Evolutionary conservation across 129 eudicot genomes (phyloP).

Genomic region (Scalesia atractyloides): DNA sequence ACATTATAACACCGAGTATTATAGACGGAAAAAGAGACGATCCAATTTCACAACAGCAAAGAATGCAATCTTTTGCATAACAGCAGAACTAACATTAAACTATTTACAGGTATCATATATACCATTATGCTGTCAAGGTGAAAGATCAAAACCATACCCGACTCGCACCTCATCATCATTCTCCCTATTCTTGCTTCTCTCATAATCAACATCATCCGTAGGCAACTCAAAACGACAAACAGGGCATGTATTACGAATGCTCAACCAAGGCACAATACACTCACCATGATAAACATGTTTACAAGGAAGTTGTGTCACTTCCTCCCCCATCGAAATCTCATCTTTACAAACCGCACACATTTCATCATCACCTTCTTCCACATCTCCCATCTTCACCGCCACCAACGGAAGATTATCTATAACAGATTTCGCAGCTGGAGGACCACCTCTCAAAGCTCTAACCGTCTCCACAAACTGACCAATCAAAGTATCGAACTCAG

Average conservation of each 20-base stretch:
- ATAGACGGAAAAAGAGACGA: neutral
- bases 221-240: conserved; percentile 94
- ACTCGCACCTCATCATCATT: conserved; percentile 45
- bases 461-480: conserved; percentile 60
- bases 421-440: conserved; percentile 79
- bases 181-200: conserved; percentile 52
- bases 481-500: conserved; percentile 58
- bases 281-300: conserved; percentile 80
- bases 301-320: conserved; percentile 74
- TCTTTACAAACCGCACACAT: conserved; percentile 94
- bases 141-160: conserved; percentile 57
- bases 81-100: conserved; percentile 23
- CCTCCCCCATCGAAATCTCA: conserved; percentile 61
- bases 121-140: conserved; percentile 35
- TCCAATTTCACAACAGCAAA: conserved; percentile 29
- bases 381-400: conserved; percentile 38
- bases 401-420: conserved; percentile 67
- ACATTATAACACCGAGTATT: conserved; percentile 19
- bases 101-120: conserved; percentile 33
- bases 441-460: conserved; percentile 67
- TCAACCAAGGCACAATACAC: conserved; percentile 87
- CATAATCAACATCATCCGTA: conserved; percentile 81
- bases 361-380: conserved; percentile 29
- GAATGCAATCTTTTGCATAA: conserved; percentile 36
- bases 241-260: conserved; percentile 85